Evolutionary conservation across 1,284 basidiomycete genomes (phyloP).

Genomic region (Earliella scabrosa): DNA sequence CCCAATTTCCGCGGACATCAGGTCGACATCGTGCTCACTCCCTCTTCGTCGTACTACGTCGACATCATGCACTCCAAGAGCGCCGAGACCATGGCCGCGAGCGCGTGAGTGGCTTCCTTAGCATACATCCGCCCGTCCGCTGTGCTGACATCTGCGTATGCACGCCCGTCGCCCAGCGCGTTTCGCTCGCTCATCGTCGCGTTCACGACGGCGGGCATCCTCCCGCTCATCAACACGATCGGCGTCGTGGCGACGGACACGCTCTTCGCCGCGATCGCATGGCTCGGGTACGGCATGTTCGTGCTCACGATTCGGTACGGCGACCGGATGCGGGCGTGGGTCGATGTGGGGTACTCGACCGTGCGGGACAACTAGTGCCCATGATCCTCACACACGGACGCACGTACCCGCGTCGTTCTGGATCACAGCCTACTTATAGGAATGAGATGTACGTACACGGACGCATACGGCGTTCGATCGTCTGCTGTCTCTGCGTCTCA

Average conservation of each 20-base stretch:
- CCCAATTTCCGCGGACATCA: conserved; percentile 8
- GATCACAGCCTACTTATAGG: too few species aligned
- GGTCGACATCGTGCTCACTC: conserved; percentile 53
- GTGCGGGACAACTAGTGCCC: conserved; percentile 21
- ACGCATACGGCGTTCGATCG: too few species aligned
- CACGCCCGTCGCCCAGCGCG: conserved; percentile 36
- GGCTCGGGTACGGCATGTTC: conserved; percentile 49
- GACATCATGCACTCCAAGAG: conserved; percentile 58
- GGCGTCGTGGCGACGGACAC: conserved; percentile 59
- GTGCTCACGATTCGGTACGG: conserved; percentile 49
- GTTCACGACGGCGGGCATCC: conserved; percentile 42
- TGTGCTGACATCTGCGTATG: conserved; percentile 12
- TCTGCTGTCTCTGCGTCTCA: too few species aligned
- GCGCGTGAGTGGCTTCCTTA: conserved; percentile 35
- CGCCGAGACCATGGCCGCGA: conserved; percentile 55
- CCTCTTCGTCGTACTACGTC: conserved; percentile 58
- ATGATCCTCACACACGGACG: too few species aligned
- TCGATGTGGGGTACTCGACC: conserved; percentile 49
- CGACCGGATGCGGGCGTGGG: conserved; percentile 47
- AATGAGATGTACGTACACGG: too few species aligned
- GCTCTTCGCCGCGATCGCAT: conserved; percentile 45
- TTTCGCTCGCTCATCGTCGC: conserved; percentile 48
- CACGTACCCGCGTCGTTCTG: too few species aligned
- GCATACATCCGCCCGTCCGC: not conserved
- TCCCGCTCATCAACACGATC: conserved; percentile 57